These are phyloP conservation scores for Hirschfeldia incana DNA, from an alignment of 345 rosid genomes.

Conservation along the genomic window DNA sequence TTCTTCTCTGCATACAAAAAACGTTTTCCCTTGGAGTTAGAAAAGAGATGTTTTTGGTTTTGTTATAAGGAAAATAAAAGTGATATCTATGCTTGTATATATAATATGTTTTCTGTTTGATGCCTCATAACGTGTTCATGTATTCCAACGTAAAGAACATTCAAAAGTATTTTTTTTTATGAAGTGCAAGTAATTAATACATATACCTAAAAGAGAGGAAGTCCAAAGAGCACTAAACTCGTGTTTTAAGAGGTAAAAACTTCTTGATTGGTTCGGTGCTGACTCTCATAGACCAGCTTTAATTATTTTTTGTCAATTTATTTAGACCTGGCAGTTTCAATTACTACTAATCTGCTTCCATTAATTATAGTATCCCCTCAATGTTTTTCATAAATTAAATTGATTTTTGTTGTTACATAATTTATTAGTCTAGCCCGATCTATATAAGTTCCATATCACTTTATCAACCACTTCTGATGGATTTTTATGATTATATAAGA, in stretches of 20 bases:
- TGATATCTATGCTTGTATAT: not conserved
- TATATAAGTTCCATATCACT: slow-evolving; percentile 2
- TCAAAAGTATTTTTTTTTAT: not conserved
- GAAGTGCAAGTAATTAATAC: slow-evolving; percentile 25
- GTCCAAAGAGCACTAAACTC: slow-evolving; percentile 23
- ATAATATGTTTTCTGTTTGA: slow-evolving; percentile 12
- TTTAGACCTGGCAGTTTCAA: slow-evolving; percentile 27
- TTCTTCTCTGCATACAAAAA: slow-evolving; percentile 14
- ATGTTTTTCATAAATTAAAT: not conserved
- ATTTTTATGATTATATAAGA: slow-evolving; percentile 9
- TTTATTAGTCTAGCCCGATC: slow-evolving; percentile 18
- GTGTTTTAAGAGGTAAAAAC: slow-evolving; percentile 21
- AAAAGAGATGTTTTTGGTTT: slow-evolving; percentile 10
- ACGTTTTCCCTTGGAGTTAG: not conserved
- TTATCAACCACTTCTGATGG: slow-evolving; percentile 23
- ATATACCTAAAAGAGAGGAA: slow-evolving; percentile 12
- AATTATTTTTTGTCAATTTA: slow-evolving; percentile 11
- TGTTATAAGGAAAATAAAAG: not conserved
- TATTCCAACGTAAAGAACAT: slow-evolving; percentile 1
- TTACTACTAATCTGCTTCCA: not conserved
- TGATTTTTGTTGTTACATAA: not conserved
- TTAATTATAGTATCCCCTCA: not conserved
- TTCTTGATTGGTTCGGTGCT: slow-evolving; percentile 9
- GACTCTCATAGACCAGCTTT: slow-evolving; percentile 23
- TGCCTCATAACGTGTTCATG: slow-evolving; percentile 36